These are phyloP conservation scores for Stenocarpella maydis DNA, from an alignment of 2,329 filamentous ascomycete genomes.

Conservation along the genomic window DNA sequence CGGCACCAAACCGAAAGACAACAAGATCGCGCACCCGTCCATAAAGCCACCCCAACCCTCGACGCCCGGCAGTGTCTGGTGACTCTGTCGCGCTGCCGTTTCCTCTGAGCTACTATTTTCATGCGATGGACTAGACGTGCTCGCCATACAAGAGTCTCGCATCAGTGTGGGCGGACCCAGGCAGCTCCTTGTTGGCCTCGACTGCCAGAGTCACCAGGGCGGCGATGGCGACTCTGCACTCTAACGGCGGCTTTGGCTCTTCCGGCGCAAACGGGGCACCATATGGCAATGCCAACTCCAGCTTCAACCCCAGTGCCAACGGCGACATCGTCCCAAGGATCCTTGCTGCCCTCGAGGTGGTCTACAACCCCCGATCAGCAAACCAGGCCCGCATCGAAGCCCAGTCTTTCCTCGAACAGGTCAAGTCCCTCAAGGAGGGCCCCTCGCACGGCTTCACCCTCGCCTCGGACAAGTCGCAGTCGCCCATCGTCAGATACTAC, in stretches of 20 bases:
- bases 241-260: constrained; percentile 36
- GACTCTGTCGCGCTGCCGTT: not conserved
- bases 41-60: constrained; percentile 14
- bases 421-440: constrained; percentile 82
- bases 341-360: constrained; percentile 83
- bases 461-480: constrained; percentile 77
- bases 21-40: not conserved
- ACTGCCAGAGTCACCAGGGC: constrained; percentile 21
- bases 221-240: constrained; percentile 33
- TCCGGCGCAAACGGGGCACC: constrained; percentile 32
- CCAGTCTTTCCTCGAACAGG: constrained; percentile 82
- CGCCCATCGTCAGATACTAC: constrained; percentile 88
- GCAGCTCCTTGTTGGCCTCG: constrained; percentile 16
- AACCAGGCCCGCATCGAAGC: constrained; percentile 86
- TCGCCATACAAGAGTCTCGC: constrained; percentile 25
- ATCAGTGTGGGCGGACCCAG: constrained; percentile 29
- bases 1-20: constrained; percentile 8
- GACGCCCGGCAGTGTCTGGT: constrained; percentile 6
- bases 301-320: constrained; percentile 43
- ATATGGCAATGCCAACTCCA: not conserved
- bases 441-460: constrained; percentile 86
- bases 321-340: constrained; percentile 70
- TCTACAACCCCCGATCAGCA: constrained; percentile 82
- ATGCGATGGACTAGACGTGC: constrained; percentile 35
- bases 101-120: not conserved